A percentile compares a stretch with the other conserved stretches of the same genome.
These are phyloP conservation scores for Paraconiothyrium brasiliense DNA, from an alignment of 2,329 filamentous ascomycete species.

Conservation along the genomic window DNA sequence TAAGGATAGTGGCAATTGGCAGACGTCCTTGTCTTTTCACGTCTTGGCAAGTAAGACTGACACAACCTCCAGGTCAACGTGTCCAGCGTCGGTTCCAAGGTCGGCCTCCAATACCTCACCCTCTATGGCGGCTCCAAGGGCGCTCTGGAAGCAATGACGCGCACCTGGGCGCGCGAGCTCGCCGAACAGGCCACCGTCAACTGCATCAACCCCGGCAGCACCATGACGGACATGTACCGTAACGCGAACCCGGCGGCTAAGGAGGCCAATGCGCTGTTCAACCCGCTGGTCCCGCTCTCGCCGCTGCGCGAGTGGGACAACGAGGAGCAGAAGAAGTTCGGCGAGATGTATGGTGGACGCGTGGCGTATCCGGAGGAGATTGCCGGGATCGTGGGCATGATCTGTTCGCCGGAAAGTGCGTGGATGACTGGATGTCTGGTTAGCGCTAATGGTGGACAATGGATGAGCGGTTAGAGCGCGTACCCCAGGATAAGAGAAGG, in stretches of 20 bases:
- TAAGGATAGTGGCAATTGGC: neutral
- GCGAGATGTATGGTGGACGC: slow-evolving; percentile 5
- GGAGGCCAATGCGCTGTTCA: slow-evolving; percentile 8
- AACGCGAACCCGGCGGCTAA: slow-evolving; percentile 4
- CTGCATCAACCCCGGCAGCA: slow-evolving; percentile 69
- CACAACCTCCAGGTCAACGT: slow-evolving; percentile 53
- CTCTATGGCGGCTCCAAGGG: slow-evolving; percentile 71
- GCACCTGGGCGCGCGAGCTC: slow-evolving; percentile 69
- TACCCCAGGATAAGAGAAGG: too few relatives aligned
- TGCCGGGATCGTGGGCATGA: neutral
- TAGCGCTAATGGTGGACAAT: neutral
- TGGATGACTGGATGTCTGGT: neutral
- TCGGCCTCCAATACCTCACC: slow-evolving; percentile 64
- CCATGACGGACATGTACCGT: slow-evolving; percentile 63
- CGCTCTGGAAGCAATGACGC: slow-evolving; percentile 70
- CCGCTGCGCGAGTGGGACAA: slow-evolving; percentile 5
- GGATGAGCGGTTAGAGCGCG: neutral
- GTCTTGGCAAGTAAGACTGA: neutral
- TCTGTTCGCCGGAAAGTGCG: neutral
- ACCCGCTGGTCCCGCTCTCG: slow-evolving; percentile 3
- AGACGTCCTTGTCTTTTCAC: neutral
- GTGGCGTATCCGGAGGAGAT: neutral
- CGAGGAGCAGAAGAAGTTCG: slow-evolving; percentile 5
- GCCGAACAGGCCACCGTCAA: slow-evolving; percentile 68
- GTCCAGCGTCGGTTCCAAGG: slow-evolving; percentile 62